These are phyloP conservation scores for Parmelia sp. DNA, from an alignment of 495 filamentous ascomycete species.

Conservation along the genomic window DNA sequence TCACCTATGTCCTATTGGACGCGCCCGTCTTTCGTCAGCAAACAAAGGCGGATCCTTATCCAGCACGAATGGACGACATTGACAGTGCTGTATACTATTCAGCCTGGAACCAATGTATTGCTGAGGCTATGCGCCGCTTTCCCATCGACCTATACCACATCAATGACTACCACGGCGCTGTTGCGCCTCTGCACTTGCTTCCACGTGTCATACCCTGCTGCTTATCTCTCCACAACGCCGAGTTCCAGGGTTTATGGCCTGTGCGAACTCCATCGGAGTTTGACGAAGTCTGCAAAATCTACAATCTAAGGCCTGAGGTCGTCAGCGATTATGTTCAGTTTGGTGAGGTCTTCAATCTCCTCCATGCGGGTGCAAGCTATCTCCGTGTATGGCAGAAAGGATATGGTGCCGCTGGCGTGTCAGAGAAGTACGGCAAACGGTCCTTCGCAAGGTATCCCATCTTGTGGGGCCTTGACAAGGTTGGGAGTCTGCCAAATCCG, in stretches of 20 bases:
- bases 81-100: conserved; percentile 58
- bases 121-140: conserved; percentile 49
- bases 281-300: conserved; percentile 64
- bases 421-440: conserved; percentile 67
- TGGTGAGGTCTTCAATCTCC: conserved; percentile 63
- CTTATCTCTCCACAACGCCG: conserved; percentile 57
- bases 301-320: conserved; percentile 50
- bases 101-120: conserved; percentile 59
- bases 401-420: conserved; percentile 70
- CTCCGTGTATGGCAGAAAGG: conserved; percentile 69
- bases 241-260: conserved; percentile 67
- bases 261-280: conserved; percentile 54
- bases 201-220: conserved; percentile 58
- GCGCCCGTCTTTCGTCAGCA: conserved; percentile 44
- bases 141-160: conserved; percentile 71
- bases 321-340: conserved; percentile 57
- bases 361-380: conserved; percentile 67
- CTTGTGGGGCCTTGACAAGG: conserved; percentile 67
- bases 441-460: conserved; percentile 71
- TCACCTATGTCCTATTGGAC: conserved; percentile 45
- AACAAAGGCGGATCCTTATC: conserved; percentile 42
- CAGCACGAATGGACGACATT: conserved; percentile 44
- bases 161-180: conserved; percentile 73
- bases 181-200: conserved; percentile 64
- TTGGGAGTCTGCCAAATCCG: conserved; percentile 67